phyloP scores from a whole-genome alignment of 2,329 filamentous ascomycete species.

The Bipolaris oryzae region DNA sequence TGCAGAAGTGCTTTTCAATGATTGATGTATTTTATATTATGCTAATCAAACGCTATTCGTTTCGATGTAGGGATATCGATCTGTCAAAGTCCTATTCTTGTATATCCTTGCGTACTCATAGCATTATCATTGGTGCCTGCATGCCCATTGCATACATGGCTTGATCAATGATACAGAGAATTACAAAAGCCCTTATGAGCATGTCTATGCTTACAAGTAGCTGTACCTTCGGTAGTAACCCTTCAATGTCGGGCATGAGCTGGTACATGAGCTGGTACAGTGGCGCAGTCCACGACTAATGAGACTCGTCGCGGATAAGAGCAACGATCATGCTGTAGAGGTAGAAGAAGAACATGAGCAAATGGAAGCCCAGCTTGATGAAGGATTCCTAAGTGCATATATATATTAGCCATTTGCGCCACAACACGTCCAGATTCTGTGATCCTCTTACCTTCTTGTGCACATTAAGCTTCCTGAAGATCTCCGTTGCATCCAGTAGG shows the following conservation, averaged over 20 bases:
- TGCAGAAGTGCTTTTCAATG: no score
- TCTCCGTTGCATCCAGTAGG: constrained; percentile 95
- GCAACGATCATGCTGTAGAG: constrained; percentile 99
- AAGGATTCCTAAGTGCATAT: constrained; percentile 79
- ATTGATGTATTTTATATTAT: constrained; percentile 35
- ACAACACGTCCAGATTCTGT: background rate
- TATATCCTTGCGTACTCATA: constrained; percentile 3
- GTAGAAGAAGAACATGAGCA: constrained; percentile 99
- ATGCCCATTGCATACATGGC: no score
- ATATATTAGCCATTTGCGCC: constrained; percentile 17
- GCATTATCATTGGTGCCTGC: no score
- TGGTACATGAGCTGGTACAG: no score
- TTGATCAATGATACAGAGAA: no score
- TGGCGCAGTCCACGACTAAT: constrained; percentile 57
- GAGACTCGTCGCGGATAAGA: constrained; percentile 90
- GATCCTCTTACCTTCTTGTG: constrained; percentile 83
- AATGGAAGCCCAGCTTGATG: constrained; percentile 97
- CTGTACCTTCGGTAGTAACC: no score
- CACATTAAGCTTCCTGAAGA: constrained; percentile 98
- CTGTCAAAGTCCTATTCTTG: constrained; percentile 7
- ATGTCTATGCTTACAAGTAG: no score
- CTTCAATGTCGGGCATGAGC: no score
- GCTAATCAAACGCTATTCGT: constrained; percentile 44
- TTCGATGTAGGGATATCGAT: constrained; percentile 33
- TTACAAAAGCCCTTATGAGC: no score